These are phyloP conservation scores for Oenanthe javanica DNA, from an alignment of 140 eudicot species.

Conservation along the genomic window DNA sequence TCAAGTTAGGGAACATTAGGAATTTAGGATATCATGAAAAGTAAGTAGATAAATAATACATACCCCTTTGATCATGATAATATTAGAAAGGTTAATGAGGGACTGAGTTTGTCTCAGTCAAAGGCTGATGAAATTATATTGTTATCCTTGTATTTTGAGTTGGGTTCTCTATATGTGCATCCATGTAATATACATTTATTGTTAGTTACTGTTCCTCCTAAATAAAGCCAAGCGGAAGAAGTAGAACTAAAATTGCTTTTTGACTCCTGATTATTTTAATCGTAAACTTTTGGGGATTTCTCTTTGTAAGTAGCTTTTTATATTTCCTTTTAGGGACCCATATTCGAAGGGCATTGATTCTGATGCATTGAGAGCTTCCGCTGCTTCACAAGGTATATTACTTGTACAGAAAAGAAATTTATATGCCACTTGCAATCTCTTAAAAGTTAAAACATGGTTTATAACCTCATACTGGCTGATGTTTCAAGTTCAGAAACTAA, in stretches of 20 bases:
- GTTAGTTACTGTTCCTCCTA: not conserved
- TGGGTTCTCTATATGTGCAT: not conserved
- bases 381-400: slow-evolving; percentile 47
- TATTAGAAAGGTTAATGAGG: not conserved
- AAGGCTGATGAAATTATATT: not conserved
- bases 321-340: slow-evolving; percentile 58
- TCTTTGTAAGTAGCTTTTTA: not conserved
- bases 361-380: slow-evolving; percentile 45
- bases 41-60: not conserved
- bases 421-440: not conserved
- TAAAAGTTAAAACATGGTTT: not conserved
- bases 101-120: not conserved
- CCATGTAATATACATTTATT: not conserved
- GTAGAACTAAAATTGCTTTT: not conserved
- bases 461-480: not conserved
- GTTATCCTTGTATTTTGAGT: not conserved
- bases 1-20: not conserved
- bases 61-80: not conserved
- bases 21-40: not conserved
- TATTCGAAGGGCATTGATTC: slow-evolving; percentile 49
- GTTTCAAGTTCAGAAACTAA: not conserved
- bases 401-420: not conserved
- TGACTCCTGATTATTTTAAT: not conserved
- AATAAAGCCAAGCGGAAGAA: not conserved
- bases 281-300: not conserved